Conservation (phyloP, 345 rosid genomes). For the Syzygium oleosum region DNA sequence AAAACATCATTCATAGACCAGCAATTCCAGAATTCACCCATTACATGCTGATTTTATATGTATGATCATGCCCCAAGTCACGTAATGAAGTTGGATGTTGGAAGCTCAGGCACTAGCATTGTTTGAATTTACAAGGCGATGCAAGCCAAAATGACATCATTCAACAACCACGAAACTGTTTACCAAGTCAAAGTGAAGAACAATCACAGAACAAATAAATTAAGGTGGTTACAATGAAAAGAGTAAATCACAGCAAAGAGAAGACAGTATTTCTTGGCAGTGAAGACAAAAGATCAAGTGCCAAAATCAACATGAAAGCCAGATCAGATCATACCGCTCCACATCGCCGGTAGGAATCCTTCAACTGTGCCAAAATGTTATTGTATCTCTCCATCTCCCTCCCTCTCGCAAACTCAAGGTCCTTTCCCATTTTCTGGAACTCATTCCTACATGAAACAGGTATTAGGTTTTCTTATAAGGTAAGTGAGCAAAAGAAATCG, state of each 20-base stretch:
- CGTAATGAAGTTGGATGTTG: neutral
- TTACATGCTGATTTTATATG: neutral
- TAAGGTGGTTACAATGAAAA: neutral
- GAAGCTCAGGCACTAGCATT: neutral
- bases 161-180: neutral
- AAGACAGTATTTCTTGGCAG: neutral
- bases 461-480: neutral
- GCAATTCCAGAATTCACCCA: neutral
- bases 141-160: neutral
- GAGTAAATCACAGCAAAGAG: neutral
- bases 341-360: conserved; percentile 51
- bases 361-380: conserved; percentile 45
- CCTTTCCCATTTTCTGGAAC: conserved; percentile 65
- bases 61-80: neutral
- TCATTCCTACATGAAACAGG: conserved; percentile 36
- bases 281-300: neutral
- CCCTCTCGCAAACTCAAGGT: conserved; percentile 62
- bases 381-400: conserved; percentile 61
- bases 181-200: neutral
- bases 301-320: neutral
- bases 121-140: neutral
- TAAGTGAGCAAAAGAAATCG: neutral
- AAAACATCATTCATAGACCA: neutral
- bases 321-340: conserved; percentile 44
- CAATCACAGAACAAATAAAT: neutral